Evolutionary conservation across 2,329 filamentous ascomycete species (phyloP).

Genomic region (Penicillium sp.): DNA sequence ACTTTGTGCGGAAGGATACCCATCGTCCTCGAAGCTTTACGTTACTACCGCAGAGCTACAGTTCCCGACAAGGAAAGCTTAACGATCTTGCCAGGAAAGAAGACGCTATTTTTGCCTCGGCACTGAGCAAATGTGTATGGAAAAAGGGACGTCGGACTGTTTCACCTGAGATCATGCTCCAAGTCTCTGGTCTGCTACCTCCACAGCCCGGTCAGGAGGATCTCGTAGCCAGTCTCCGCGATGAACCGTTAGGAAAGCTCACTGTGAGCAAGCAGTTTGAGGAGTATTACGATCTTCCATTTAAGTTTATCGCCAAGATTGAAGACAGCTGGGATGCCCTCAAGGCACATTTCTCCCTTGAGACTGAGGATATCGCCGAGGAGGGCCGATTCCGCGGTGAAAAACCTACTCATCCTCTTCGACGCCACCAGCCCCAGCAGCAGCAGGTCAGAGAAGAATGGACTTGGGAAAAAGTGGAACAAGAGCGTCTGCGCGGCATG

Average conservation of each 20-base stretch:
- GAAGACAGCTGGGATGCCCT: slow-evolving; percentile 12
- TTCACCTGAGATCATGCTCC: slow-evolving; percentile 32
- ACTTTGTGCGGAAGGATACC: slow-evolving; percentile 23
- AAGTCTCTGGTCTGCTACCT: slow-evolving; percentile 18
- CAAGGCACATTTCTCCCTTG: slow-evolving; percentile 8
- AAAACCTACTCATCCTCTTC: not conserved
- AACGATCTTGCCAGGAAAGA: slow-evolving; percentile 16
- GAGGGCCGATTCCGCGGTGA: slow-evolving; percentile 7
- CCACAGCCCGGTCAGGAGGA: slow-evolving; percentile 16
- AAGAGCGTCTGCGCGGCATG: slow-evolving; percentile 31
- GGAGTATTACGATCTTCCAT: slow-evolving; percentile 16
- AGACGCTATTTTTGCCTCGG: slow-evolving; percentile 16
- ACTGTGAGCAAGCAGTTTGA: slow-evolving; percentile 15
- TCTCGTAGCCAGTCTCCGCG: slow-evolving; percentile 6
- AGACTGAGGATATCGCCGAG: slow-evolving; percentile 6
- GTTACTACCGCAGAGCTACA: slow-evolving; percentile 9
- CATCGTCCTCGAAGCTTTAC: slow-evolving; percentile 15
- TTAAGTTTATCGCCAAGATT: slow-evolving; percentile 15
- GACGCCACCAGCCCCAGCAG: not conserved
- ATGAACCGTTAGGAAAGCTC: slow-evolving; percentile 15
- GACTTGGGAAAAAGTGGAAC: slow-evolving; percentile 30
- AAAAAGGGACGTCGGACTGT: slow-evolving; percentile 20
- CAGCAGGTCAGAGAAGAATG: slow-evolving; percentile 16
- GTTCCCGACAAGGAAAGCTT: slow-evolving; percentile 13
- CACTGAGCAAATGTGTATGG: slow-evolving; percentile 17